Base-by-base conservation (phyloP, 2,329 filamentous ascomycete genomes). In the Fusarium illudens region DNA sequence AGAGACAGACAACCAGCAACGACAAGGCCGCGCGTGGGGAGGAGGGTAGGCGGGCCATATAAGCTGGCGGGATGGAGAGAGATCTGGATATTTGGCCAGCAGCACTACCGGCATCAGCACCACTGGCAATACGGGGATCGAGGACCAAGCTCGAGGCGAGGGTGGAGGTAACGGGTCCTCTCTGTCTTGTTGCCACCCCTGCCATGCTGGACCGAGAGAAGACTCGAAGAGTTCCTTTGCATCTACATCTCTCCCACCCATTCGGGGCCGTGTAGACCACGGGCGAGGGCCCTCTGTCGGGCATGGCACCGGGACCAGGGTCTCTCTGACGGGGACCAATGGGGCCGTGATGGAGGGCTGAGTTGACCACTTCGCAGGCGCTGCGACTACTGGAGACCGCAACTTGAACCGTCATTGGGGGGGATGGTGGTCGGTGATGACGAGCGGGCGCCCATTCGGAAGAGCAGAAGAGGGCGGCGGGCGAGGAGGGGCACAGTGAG, bases 21-120 rank as follows among this genome's bases (percentile, higher is more conserved):
- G 33, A 60, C 48, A 48, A 53, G 33, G 39, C 54, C 58, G 36
- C 71, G 65, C 60, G 67, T 63, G 65, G 61, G 54, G 64, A 63
- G 71, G 72, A 71, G 73, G 75, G 74, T 42, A 62, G 44, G 60
- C 55, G 60, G 72, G 62, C 30, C 68, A 76, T 78, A 77, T 73
- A 73, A 77, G 74, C 71, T 74, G 70, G 58, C 39, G 46, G 39
- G 58, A 68, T 61, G 50, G 59, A 67, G 56, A 65, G 62, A 72
- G 62, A 71, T 63, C 36, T 68, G 42, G 54, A 65, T 62, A 63
- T 54, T 58, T 57, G 62, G 37, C 44, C 44, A 67, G 36, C 30
- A 58, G 56, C 60, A 70, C 64, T 70, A 62, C 63, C 63, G 56
- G 54, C 61, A 51, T 37, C 62, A 22, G 54, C 59, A 60, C 56